Percentiles rank a stretch among this genome's conserved stretches.
Conservation (phyloP, 305 asterid species). For the Fraxinus ornus region DNA sequence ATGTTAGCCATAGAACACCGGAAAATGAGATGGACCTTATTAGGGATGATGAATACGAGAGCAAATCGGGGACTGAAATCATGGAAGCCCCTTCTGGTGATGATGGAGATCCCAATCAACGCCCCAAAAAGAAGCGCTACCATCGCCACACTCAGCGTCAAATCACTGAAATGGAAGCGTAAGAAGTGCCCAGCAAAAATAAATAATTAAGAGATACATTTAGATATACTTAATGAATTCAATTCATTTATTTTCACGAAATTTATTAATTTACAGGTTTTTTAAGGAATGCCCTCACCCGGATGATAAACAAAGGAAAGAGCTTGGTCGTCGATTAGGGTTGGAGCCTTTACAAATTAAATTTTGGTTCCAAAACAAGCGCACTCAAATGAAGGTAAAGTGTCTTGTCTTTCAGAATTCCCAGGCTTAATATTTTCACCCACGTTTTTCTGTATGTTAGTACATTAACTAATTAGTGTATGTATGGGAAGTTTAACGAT, state of each 20-base stretch:
- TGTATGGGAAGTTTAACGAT: neutral
- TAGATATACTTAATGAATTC: neutral
- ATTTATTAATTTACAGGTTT: slow-evolving; percentile 40
- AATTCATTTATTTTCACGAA: neutral
- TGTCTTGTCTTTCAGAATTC: neutral
- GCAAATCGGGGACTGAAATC: slow-evolving; percentile 75
- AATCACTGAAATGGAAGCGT: slow-evolving; percentile 90
- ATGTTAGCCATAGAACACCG: slow-evolving; percentile 62
- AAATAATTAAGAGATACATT: neutral
- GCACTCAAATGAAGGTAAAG: slow-evolving; percentile 88
- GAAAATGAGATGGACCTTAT: slow-evolving; percentile 69
- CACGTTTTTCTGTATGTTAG: neutral
- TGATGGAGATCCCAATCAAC: slow-evolving; percentile 82
- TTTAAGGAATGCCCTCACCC: slow-evolving; percentile 92
- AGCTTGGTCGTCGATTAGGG: slow-evolving; percentile 64
- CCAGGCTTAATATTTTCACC: neutral
- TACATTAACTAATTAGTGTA: neutral
- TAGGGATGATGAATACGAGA: slow-evolving; percentile 78
- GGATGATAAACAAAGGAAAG: slow-evolving; percentile 93
- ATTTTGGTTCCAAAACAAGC: slow-evolving; percentile 96
- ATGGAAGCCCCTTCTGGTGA: slow-evolving; percentile 84
- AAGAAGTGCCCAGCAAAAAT: slow-evolving; percentile 24
- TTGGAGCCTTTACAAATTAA: slow-evolving; percentile 83
- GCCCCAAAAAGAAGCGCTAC: slow-evolving; percentile 84
- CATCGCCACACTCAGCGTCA: slow-evolving; percentile 97